Conservation (phyloP, 306 rosid species). For the Calophaca sinica region DNA sequence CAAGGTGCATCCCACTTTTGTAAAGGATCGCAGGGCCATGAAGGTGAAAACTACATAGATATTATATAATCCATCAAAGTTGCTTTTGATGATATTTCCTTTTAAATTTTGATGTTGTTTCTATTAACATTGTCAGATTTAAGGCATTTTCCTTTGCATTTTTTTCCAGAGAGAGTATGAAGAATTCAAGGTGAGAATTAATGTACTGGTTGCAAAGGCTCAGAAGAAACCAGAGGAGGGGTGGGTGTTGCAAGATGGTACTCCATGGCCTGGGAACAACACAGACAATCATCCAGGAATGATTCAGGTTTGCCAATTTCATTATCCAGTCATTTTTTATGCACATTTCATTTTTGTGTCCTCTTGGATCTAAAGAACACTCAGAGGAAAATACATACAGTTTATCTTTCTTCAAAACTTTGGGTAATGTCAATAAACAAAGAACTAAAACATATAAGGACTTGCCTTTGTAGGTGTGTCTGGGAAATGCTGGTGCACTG, state of each 20-base stretch:
- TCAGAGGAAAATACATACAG: background rate
- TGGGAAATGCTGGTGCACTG: constrained; percentile 86
- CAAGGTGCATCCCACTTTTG: constrained; percentile 82
- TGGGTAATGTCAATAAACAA: background rate
- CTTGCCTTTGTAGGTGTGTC: constrained; percentile 67
- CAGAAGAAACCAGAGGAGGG: constrained; percentile 95
- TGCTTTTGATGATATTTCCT: background rate
- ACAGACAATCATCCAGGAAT: constrained; percentile 96
- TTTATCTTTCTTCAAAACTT: constrained; percentile 7
- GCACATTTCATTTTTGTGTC: background rate
- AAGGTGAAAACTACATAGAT: constrained; percentile 58
- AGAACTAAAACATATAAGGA: constrained; percentile 5
- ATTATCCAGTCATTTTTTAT: background rate
- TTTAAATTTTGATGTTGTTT: background rate
- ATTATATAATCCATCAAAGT: background rate
- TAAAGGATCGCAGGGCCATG: constrained; percentile 94
- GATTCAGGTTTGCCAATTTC: constrained; percentile 73
- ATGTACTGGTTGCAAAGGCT: constrained; percentile 86
- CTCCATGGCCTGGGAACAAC: constrained; percentile 96
- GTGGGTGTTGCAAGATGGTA: constrained; percentile 97
- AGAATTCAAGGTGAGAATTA: constrained; percentile 89
- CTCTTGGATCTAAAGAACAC: background rate
- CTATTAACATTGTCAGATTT: background rate
- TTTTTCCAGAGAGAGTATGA: constrained; percentile 90
- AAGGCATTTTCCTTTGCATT: constrained; percentile 12